A percentile compares a stretch with the other conserved stretches of the same genome.
Conservation (phyloP, 148 eudicot genomes). For the Camellia lanceoleosa region DNA sequence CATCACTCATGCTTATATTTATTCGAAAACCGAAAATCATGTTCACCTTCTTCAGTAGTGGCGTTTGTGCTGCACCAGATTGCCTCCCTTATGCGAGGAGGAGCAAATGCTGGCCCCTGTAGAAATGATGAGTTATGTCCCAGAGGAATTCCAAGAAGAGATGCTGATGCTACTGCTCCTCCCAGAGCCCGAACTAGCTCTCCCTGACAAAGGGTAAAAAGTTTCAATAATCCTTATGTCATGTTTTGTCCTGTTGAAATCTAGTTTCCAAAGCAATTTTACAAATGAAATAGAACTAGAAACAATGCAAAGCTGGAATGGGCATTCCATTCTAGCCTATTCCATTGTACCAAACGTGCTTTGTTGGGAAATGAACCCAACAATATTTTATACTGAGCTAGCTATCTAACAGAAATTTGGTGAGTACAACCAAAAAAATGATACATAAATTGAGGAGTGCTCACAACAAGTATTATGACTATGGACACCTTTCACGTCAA, state of each 20-base stretch:
- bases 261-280: neutral
- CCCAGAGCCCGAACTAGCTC: constrained; percentile 91
- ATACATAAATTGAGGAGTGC: neutral
- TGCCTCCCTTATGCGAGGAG: constrained; percentile 91
- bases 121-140: constrained; percentile 97
- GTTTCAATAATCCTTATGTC: neutral
- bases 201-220: constrained; percentile 41
- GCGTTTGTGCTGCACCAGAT: constrained; percentile 98
- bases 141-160: constrained; percentile 92
- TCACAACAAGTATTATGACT: too few species aligned
- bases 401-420: too few species aligned
- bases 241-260: neutral
- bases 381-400: too few species aligned
- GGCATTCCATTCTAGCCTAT: too few species aligned
- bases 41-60: constrained; percentile 78
- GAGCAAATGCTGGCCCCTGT: constrained; percentile 99
- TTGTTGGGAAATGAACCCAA: too few species aligned
- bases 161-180: constrained; percentile 73
- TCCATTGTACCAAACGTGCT: too few species aligned
- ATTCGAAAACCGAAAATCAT: neutral
- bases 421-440: neutral
- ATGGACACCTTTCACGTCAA: too few species aligned
- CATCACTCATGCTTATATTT: neutral
- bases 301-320: too few species aligned
- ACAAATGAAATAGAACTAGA: neutral